Evolutionary conservation across 352 stramenopile species (phyloP), one percentile per base, ranked within the genome.

Genomic region (Phytopythium mirpurense): DNA sequence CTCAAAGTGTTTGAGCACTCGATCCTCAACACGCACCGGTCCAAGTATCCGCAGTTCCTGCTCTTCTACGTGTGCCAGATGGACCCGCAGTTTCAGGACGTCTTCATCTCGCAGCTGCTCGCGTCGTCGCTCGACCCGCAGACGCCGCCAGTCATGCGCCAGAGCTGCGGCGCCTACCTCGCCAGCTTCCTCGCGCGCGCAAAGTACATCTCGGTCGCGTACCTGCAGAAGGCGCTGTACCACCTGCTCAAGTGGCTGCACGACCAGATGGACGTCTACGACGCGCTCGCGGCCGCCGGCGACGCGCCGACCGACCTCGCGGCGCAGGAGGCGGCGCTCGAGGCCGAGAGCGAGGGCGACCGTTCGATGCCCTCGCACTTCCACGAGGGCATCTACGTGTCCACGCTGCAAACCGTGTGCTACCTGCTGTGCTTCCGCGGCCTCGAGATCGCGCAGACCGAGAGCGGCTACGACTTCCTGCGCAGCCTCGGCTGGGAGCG

Each of bases 401-500:
- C 78, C 0, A 85, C 81, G 38, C 67, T 97, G 35, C 96, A 99
- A 70, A 96, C 96, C 16, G 91, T 96, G 35, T 99, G 97, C 73
- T 99, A 99, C 72, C 88, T 99, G 40, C 80, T 99, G 67, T 98
- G 95, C 63, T 99, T 98, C 63, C 86, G 94, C 35, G 95, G 94
- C n/a, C 68, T 91, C 35, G 84, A 95, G 60, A 74, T 97, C 47
- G 65, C 88, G 67, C 66, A 86, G 44, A 72, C 52, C 29, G 73
- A 83, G 23, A 74, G 79, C 27, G 74, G 83, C 23, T 93, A 92
- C 56, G 78, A 87, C 14, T 93, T 91, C 51, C 56, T 93, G 61
- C 81, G 80, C 9, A 88, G 63, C 31, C 76, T 93, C n/a, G 81
- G 81, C 37, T 93, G 83, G 83, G 77, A 91, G 37, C 77, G 83